phyloP scores from a whole-genome alignment of 192 early-diverging fungal species.

The Diversispora epigaea region DNA sequence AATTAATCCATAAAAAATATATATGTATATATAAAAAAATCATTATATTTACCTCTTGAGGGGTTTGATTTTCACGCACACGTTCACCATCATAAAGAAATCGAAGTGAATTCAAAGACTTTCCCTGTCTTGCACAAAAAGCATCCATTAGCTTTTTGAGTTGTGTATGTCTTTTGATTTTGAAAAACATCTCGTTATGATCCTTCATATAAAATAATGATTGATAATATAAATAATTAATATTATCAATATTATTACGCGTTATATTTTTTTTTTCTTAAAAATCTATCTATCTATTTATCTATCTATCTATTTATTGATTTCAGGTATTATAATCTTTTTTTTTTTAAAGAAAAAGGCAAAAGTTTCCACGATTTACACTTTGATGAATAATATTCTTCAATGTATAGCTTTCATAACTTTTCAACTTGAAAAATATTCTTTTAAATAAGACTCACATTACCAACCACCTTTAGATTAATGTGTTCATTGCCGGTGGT shows the following conservation, averaged over 20 bases:
- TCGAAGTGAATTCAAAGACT: conserved; percentile 74
- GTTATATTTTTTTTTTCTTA: not conserved
- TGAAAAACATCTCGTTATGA: conserved; percentile 84
- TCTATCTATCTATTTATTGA: conserved; percentile 1
- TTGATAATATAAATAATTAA: not conserved
- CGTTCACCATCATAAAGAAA: conserved; percentile 91
- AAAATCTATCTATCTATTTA: not conserved
- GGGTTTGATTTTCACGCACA: conserved; percentile 77
- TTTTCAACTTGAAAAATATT: not conserved
- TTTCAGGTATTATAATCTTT: not conserved
- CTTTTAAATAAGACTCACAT: conserved; percentile 60
- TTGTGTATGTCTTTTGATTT: conserved; percentile 91
- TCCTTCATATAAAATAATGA: conserved; percentile 51
- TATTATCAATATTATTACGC: not conserved
- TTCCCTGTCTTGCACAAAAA: conserved; percentile 84
- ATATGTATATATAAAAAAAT: not conserved
- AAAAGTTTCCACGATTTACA: no score
- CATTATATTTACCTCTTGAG: conserved; percentile 67
- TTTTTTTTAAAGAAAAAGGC: no score
- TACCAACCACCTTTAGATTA: conserved; percentile 87
- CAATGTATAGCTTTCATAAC: not conserved
- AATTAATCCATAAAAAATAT: not conserved
- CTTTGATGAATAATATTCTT: not conserved
- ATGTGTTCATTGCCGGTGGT: conserved; percentile 65
- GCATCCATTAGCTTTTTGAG: conserved; percentile 94